Conservation (phyloP, 2,329 filamentous ascomycete species). For the Phoma herbarum region DNA sequence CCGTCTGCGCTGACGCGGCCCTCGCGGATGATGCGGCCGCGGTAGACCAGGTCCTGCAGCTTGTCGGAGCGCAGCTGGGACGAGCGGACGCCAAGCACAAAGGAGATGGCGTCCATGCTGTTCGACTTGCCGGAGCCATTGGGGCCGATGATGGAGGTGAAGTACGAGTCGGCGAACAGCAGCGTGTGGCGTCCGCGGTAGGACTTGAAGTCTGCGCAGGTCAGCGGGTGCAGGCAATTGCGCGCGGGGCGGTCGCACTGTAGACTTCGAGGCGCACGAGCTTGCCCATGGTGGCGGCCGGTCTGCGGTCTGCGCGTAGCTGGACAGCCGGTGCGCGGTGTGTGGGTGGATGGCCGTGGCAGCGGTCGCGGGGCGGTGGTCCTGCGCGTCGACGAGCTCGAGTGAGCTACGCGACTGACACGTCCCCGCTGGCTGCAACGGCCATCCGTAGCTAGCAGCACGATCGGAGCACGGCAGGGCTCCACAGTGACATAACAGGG, state of each 20-base stretch:
- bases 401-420: neutral
- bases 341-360: neutral
- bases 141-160: slow-evolving; percentile 98
- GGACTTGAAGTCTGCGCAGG: slow-evolving; percentile 88
- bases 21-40: slow-evolving; percentile 89
- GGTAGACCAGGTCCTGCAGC: slow-evolving; percentile 93
- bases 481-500: slow-evolving; percentile 33
- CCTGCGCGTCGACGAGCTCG: slow-evolving; percentile 19
- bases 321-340: slow-evolving; percentile 23
- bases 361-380: slow-evolving; percentile 6
- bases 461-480: neutral
- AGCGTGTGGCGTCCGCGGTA: slow-evolving; percentile 97
- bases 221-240: slow-evolving; percentile 21
- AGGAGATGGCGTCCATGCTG: slow-evolving; percentile 99
- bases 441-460: slow-evolving; percentile 38
- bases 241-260: slow-evolving; percentile 66
- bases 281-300: slow-evolving; percentile 78
- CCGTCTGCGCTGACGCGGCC: slow-evolving; percentile 93
- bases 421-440: neutral
- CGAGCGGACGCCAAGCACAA: slow-evolving; percentile 97
- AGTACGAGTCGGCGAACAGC: slow-evolving; percentile 96
- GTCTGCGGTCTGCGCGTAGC: slow-evolving; percentile 29
- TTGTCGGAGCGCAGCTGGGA: slow-evolving; percentile 96
- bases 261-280: slow-evolving; percentile 93
- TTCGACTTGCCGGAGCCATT: slow-evolving; percentile 99